phyloP scores from a whole-genome alignment of 2,329 filamentous ascomycete species.

The Hypoxylon sp. region DNA sequence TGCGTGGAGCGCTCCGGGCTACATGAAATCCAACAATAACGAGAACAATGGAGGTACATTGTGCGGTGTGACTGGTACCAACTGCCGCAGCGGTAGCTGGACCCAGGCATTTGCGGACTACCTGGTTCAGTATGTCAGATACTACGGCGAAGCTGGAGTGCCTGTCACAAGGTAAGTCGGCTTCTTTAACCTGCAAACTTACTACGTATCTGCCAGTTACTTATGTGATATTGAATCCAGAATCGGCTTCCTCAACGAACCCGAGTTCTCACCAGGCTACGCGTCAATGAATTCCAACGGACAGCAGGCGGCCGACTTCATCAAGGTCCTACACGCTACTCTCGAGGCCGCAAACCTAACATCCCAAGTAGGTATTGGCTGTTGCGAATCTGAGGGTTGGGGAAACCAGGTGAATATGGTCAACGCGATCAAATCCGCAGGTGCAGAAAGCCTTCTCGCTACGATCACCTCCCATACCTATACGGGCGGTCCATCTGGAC shows the following conservation, averaged over 20 bases:
- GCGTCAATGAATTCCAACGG: conserved; percentile 42
- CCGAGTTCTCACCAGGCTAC: conserved; percentile 41
- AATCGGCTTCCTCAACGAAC: conserved; percentile 42
- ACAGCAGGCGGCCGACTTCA: conserved; percentile 41
- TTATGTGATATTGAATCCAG: conserved; percentile 7
- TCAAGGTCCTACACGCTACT: conserved; percentile 39
- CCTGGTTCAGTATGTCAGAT: conserved; percentile 52
- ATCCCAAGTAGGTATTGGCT: conserved; percentile 41
- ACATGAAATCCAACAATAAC: conserved; percentile 53
- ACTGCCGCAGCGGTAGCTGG: conserved; percentile 49
- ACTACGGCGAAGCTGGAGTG: conserved; percentile 49
- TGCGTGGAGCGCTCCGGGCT: conserved; percentile 53
- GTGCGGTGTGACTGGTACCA: conserved; percentile 48
- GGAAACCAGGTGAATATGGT: conserved; percentile 48
- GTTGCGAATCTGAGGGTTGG: conserved; percentile 50
- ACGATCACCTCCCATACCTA: conserved; percentile 53
- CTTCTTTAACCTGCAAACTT: background rate
- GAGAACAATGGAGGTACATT: conserved; percentile 49
- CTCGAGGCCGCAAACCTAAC: conserved; percentile 39
- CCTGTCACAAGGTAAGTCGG: conserved; percentile 37
- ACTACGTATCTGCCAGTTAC: background rate
- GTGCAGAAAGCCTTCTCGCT: conserved; percentile 46
- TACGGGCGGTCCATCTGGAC: conserved; percentile 47
- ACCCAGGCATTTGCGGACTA: conserved; percentile 54
- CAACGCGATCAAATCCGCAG: conserved; percentile 48